These are phyloP conservation scores for Scedosporium minutisporum DNA, from an alignment of 2,329 filamentous ascomycete species.

Conservation along the genomic window DNA sequence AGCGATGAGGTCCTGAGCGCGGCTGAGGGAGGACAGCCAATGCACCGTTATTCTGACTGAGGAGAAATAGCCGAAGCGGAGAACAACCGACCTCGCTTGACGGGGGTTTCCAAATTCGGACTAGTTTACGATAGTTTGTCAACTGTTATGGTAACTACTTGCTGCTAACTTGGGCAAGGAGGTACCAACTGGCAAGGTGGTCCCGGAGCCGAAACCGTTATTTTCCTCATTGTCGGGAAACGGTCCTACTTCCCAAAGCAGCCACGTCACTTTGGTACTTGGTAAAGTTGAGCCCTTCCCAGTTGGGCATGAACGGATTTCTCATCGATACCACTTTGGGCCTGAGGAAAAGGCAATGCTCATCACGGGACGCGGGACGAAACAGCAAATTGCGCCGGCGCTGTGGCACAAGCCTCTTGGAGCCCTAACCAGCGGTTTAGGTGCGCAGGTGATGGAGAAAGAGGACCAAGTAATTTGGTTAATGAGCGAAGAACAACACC, in stretches of 20 bases:
- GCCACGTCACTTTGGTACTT: not conserved
- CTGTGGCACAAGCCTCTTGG: not conserved
- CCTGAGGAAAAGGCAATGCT: not conserved
- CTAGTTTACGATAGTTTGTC: not conserved
- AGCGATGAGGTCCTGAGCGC: not conserved
- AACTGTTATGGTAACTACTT: not conserved
- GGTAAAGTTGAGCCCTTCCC: not conserved
- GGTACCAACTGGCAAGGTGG: not conserved
- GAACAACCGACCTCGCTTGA: not conserved
- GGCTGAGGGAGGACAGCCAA: not conserved
- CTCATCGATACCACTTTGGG: not conserved
- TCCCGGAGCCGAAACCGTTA: not conserved
- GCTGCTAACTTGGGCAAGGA: not conserved
- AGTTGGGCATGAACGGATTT: not conserved
- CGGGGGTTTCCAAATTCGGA: not conserved
- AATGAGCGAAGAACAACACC: not conserved
- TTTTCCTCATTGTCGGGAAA: not conserved
- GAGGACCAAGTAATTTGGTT: not conserved
- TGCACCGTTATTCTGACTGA: not conserved
- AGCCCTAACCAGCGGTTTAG: not conserved
- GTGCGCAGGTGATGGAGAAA: not conserved
- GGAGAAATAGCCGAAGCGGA: not conserved
- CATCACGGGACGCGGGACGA: constrained; percentile 7
- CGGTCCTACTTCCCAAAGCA: not conserved
- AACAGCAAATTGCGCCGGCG: constrained; percentile 4